Conservation (phyloP, 1,284 basidiomycete genomes). For the Ganoderma boninense region DNA sequence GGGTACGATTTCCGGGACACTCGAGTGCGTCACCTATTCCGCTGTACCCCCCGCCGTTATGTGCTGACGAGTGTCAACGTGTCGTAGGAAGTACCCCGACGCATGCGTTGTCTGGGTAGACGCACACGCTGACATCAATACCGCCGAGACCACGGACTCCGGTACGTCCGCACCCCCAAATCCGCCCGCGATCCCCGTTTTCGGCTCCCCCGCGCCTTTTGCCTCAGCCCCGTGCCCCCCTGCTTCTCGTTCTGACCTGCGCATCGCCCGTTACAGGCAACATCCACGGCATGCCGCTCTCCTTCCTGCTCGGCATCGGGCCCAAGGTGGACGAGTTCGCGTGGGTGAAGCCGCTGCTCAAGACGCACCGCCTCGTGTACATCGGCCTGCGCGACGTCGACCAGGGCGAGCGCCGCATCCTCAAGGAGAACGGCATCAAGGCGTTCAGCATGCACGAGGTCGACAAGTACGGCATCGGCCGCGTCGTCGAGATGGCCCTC, state of each 20-base stretch:
- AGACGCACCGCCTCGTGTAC: conserved; percentile 84
- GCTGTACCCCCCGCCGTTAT: conserved; percentile 49
- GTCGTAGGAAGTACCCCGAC: conserved; percentile 68
- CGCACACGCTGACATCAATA: conserved; percentile 96
- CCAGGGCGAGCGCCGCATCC: conserved; percentile 87
- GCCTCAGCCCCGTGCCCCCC: neutral
- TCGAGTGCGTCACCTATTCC: conserved; percentile 63
- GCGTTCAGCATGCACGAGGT: conserved; percentile 99
- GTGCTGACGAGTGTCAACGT: conserved; percentile 10
- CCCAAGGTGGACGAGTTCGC: conserved; percentile 66
- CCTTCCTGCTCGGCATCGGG: conserved; percentile 89
- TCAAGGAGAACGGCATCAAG: conserved; percentile 90
- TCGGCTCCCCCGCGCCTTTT: conserved; percentile 23
- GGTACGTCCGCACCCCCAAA: conserved; percentile 49
- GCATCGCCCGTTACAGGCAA: conserved; percentile 65
- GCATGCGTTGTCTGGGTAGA: conserved; percentile 95
- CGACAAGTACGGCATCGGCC: conserved; percentile 95
- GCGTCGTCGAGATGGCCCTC: conserved; percentile 95
- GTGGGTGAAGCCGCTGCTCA: conserved; percentile 84
- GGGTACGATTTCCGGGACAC: conserved; percentile 89
- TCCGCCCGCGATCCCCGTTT: neutral
- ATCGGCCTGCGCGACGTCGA: conserved; percentile 98
- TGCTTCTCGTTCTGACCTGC: neutral
- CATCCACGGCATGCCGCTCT: conserved; percentile 97
- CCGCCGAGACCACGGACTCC: conserved; percentile 83